Percentiles rank a stretch among this genome's conserved stretches.
phyloP scores from a whole-genome alignment of 2,329 filamentous ascomycete genomes.

The Hypoxylon sp. region DNA sequence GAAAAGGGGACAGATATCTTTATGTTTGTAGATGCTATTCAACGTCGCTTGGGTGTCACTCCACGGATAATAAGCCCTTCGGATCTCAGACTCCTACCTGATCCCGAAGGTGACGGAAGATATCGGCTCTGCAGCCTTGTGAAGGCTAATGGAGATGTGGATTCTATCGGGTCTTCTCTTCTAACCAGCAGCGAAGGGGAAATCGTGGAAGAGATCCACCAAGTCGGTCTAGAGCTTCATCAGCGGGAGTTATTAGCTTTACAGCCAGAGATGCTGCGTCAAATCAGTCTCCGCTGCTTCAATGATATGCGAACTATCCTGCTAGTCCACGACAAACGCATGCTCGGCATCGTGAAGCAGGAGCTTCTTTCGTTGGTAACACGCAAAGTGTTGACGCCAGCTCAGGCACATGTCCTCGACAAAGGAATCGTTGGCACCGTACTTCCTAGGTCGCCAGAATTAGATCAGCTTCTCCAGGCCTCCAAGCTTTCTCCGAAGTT shows the following conservation, averaged over 20 bases:
- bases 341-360: conserved; percentile 17
- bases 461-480: conserved; percentile 3
- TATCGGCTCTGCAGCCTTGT: conserved; percentile 10
- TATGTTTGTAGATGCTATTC: conserved; percentile 14
- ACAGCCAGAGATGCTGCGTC: conserved; percentile 13
- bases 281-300: conserved; percentile 17
- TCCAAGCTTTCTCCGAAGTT: neutral
- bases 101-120: neutral
- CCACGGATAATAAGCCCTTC: conserved; percentile 11
- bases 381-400: neutral
- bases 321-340: conserved; percentile 15
- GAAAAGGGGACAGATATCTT: conserved; percentile 12
- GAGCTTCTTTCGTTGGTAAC: conserved; percentile 4
- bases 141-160: neutral
- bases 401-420: conserved; percentile 6
- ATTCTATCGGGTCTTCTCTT: neutral
- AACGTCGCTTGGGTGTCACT: neutral
- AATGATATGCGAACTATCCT: conserved; percentile 21
- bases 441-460: conserved; percentile 5
- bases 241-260: conserved; percentile 7
- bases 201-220: conserved; percentile 13
- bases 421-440: conserved; percentile 13
- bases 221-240: conserved; percentile 10
- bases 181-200: neutral
- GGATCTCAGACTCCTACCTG: conserved; percentile 11